A percentile compares a stretch with the other conserved stretches of the same genome.
Evolutionary conservation across 73 alveolate species (phyloP).

Genomic region (Paramecium sexaurelia): DNA sequence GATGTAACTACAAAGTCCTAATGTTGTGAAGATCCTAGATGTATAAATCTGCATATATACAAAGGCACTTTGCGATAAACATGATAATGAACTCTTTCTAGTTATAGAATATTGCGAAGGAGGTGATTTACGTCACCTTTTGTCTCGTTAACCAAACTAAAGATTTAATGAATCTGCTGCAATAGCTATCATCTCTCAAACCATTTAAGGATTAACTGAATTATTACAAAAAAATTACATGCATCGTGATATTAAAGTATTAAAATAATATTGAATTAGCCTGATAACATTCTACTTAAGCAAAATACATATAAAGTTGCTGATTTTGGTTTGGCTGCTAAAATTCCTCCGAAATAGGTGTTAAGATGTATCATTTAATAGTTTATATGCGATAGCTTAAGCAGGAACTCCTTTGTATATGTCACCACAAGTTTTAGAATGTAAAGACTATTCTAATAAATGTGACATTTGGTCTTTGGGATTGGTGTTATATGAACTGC

Average conservation of each 20-base stretch:
- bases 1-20: constrained; percentile 6
- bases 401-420: constrained; percentile 60
- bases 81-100: constrained; percentile 8
- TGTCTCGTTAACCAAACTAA: not conserved
- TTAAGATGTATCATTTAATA: not conserved
- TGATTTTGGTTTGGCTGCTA: constrained; percentile 36
- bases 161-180: constrained; percentile 1
- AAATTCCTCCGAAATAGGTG: not conserved
- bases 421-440: constrained; percentile 49
- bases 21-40: not conserved
- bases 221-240: not conserved
- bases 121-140: constrained; percentile 19
- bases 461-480: constrained; percentile 65
- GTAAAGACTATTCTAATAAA: constrained; percentile 19
- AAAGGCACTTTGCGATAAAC: not conserved
- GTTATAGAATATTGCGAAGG: constrained; percentile 40
- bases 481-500: constrained; percentile 32
- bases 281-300: constrained; percentile 27
- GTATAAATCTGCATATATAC: too few relatives aligned
- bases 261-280: not conserved
- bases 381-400: not conserved
- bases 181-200: not conserved
- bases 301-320: not conserved
- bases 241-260: constrained; percentile 49
- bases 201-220: not conserved